Conservation (phyloP, 805 yeast genomes). For the Candida namnaoensis region DNA sequence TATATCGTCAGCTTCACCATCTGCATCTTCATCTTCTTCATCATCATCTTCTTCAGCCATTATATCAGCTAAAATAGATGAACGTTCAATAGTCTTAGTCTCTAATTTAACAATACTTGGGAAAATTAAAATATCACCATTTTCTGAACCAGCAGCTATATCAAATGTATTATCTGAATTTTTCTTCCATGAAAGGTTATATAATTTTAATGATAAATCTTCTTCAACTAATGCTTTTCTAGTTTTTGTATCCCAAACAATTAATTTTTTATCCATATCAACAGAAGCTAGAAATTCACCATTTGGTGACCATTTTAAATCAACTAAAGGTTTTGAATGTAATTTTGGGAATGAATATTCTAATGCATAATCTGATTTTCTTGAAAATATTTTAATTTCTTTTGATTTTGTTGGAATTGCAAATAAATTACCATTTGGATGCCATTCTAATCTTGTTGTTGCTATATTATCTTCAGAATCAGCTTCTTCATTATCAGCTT, state of each 20-base stretch:
- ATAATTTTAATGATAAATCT: conserved; percentile 17
- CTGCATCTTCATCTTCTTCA: conserved; percentile 16
- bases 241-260: conserved; percentile 45
- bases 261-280: conserved; percentile 38
- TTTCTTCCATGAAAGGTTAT: conserved; percentile 27
- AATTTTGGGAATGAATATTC: conserved; percentile 15
- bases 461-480: conserved; percentile 28
- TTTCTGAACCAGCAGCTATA: conserved; percentile 26
- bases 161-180: conserved; percentile 13
- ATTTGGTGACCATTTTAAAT: conserved; percentile 49
- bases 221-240: conserved; percentile 24
- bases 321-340: conserved; percentile 16
- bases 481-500: conserved; percentile 22
- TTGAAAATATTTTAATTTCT: conserved; percentile 33
- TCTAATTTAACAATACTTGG: conserved; percentile 16
- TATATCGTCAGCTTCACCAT: conserved; percentile 19
- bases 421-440: conserved; percentile 56
- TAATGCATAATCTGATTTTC: conserved; percentile 6
- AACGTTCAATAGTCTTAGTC: conserved; percentile 2
- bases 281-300: conserved; percentile 54
- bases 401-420: conserved; percentile 54
- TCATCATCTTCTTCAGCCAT: conserved; percentile 20
- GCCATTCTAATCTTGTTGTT: conserved; percentile 59
- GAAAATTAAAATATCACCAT: conserved; percentile 29
- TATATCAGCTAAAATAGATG: conserved; percentile 7